Base-by-base conservation (phyloP, 2,329 filamentous ascomycete genomes). In the Chalaropsis thielavioides region DNA sequence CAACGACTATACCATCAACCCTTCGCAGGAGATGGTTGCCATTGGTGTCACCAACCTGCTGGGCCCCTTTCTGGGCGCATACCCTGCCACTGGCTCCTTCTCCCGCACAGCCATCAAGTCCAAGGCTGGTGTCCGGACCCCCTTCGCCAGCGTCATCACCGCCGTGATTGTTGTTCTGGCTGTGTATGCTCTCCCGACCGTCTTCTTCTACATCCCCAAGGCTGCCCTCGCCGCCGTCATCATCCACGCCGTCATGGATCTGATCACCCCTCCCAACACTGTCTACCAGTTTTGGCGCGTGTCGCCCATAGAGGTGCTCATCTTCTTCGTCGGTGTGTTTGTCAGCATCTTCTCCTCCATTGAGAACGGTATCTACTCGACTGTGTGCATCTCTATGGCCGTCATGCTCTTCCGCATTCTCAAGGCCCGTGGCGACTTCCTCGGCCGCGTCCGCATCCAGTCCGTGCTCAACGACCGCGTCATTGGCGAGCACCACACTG, bases 31-130 rank as follows among this genome's bases (percentile, higher is more conserved):
- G 72, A 76, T 92, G 62, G 85, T 92, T 35, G 88, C 87, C 43
- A 89, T 91, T 69, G 88, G 88, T 68, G 81, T 90, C 2, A 83
- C 82, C 44, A 92, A 92, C 72, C 75, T 91, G 41, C 79, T 92
- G 10, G 87, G 85, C 19, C 86, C 89, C 10, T 92, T 94, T 77
- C 77, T 92, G 1, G 88, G 90, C 62, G 90, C 80, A 1, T 96
- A 95, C 70, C 89, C 90, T 3, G 88, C 89, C 0, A 96, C 90
- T 11, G 91, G 90, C 5, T 95, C 90, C 1, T 96, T 96, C 79
- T 92, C 89, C 7, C 84, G 90, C 68, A 95, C 90, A 24, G 91
- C 90, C 62, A 95, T 96, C 78, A 95, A 95, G 75, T 89, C 90
- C n/a, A 95, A 95, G 76, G 89, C 90, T 63, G 90, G 90, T 72